Percentiles rank a stretch among this genome's conserved stretches.
Conservation (phyloP, 768 basidiomycete species). For the Cystobasidium tubakii region DNA sequence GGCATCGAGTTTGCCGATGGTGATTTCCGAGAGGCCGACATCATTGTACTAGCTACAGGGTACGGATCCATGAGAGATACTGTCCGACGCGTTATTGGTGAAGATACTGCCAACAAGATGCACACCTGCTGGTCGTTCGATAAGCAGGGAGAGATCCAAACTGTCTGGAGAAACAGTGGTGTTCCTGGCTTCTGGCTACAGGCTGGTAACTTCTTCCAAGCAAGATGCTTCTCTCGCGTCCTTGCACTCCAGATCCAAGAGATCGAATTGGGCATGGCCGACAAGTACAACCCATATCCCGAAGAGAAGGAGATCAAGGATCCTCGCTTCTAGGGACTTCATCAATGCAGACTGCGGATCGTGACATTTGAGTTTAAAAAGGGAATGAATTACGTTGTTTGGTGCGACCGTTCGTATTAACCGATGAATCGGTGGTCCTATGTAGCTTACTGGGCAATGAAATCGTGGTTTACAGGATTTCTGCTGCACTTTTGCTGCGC, state of each 20-base stretch:
- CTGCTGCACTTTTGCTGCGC: too few relatives aligned
- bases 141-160: constrained; percentile 48
- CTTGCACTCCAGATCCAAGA: constrained; percentile 36
- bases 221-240: constrained; percentile 39
- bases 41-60: constrained; percentile 59
- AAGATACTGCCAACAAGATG: constrained; percentile 47
- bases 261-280: constrained; percentile 44
- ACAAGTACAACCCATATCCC: constrained; percentile 34
- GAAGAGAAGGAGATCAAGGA: constrained; percentile 43
- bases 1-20: constrained; percentile 57
- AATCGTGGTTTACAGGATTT: too few relatives aligned
- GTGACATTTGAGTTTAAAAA: too few relatives aligned
- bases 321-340: constrained; percentile 40
- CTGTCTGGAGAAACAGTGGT: constrained; percentile 29
- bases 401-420: too few relatives aligned
- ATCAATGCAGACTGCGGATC: too few relatives aligned
- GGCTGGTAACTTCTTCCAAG: constrained; percentile 45
- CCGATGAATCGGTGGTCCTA: too few relatives aligned
- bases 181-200: constrained; percentile 36
- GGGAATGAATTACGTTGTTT: too few relatives aligned
- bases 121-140: constrained; percentile 48
- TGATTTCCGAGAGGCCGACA: constrained; percentile 40
- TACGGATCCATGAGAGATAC: constrained; percentile 47
- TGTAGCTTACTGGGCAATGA: too few relatives aligned
- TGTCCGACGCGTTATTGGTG: constrained; percentile 46